phyloP scores from a whole-genome alignment of 2,329 filamentous ascomycete species.

The Colletotrichum musicola region DNA sequence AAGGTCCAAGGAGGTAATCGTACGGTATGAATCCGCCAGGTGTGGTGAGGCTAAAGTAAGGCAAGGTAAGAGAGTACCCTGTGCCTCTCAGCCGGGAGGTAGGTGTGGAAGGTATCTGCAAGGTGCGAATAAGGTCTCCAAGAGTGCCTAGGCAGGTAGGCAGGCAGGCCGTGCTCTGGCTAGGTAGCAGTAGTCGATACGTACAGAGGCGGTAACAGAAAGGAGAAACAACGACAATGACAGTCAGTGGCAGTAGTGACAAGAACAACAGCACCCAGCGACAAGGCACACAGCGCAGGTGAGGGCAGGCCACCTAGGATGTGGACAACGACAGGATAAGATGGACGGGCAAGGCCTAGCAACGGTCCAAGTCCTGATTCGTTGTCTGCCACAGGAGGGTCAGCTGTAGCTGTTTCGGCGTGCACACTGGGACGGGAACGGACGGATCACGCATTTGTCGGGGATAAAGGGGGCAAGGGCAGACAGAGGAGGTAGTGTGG shows the following conservation, averaged over 20 bases:
- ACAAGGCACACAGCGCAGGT: background rate
- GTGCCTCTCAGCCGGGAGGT: too few species aligned
- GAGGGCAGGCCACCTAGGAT: conserved; percentile 11
- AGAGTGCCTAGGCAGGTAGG: background rate
- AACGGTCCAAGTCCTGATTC: conserved; percentile 48
- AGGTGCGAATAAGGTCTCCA: too few species aligned
- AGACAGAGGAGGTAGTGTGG: conserved; percentile 47
- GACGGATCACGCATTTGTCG: conserved; percentile 51
- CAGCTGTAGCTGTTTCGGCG: conserved; percentile 44
- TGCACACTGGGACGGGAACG: conserved; percentile 43
- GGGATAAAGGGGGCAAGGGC: conserved; percentile 44
- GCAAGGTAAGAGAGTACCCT: background rate
- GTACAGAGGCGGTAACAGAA: background rate
- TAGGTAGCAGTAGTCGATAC: background rate
- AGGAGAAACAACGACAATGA: background rate
- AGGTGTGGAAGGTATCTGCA: too few species aligned
- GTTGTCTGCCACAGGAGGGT: conserved; percentile 49
- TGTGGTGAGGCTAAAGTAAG: background rate
- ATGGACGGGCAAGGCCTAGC: conserved; percentile 41
- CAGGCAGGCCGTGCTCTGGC: background rate
- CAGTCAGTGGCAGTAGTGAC: background rate
- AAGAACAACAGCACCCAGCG: background rate
- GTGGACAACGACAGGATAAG: conserved; percentile 21
- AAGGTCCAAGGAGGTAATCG: conserved; percentile 21
- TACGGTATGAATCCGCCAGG: conserved; percentile 32